Conservation (phyloP, 2,329 filamentous ascomycete species). For the Fusarium subtropicale region DNA sequence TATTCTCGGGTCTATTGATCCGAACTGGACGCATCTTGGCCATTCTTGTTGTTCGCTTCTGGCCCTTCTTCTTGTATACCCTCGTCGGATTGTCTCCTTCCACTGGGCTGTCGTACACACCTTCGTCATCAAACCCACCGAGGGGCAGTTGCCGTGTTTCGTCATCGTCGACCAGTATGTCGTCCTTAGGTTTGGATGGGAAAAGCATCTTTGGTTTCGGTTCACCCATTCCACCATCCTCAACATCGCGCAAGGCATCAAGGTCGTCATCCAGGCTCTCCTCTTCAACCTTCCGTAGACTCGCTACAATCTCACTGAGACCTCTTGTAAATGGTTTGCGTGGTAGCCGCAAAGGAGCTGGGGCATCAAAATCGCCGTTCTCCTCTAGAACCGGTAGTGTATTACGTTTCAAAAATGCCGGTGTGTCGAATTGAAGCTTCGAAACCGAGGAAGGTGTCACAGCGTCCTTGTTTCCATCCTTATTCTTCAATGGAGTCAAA, state of each 20-base stretch:
- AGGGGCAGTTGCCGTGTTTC: slow-evolving; percentile 59
- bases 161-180: slow-evolving; percentile 59
- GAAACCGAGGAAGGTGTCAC: slow-evolving; percentile 64
- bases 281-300: slow-evolving; percentile 76
- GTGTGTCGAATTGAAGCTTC: slow-evolving; percentile 73
- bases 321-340: slow-evolving; percentile 74
- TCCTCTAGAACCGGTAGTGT: slow-evolving; percentile 67
- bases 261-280: slow-evolving; percentile 78
- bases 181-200: slow-evolving; percentile 47
- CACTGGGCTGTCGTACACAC: slow-evolving; percentile 64
- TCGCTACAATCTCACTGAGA: slow-evolving; percentile 79
- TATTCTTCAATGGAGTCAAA: slow-evolving; percentile 70
- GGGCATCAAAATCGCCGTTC: slow-evolving; percentile 61
- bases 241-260: slow-evolving; percentile 78
- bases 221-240: slow-evolving; percentile 58
- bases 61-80: slow-evolving; percentile 84
- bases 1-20: slow-evolving; percentile 59
- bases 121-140: slow-evolving; percentile 74
- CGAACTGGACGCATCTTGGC: slow-evolving; percentile 71
- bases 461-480: slow-evolving; percentile 53
- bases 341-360: slow-evolving; percentile 64
- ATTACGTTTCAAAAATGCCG: slow-evolving; percentile 72
- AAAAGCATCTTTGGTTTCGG: slow-evolving; percentile 40
- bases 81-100: slow-evolving; percentile 69
- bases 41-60: slow-evolving; percentile 80